phyloP scores from a whole-genome alignment of 176 grass and related monocot genomes.

The Ensete ventricosum region DNA sequence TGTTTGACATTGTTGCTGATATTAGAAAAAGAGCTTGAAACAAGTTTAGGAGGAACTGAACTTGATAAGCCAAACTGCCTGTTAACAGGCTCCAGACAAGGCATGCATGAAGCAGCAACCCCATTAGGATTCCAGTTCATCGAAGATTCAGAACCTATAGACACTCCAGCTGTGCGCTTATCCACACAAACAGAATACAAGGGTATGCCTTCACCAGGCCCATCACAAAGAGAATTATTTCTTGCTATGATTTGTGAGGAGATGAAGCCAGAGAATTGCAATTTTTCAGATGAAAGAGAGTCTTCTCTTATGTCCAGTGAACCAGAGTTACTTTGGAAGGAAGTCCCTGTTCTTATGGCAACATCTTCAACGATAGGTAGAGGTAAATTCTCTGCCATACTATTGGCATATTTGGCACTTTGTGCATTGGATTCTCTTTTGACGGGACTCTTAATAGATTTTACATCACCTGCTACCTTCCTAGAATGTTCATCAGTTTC shows the following conservation, averaged over 20 bases:
- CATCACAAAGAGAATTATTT: conserved; percentile 77
- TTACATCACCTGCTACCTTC: conserved; percentile 20
- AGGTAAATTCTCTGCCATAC: conserved; percentile 20
- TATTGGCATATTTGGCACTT: conserved; percentile 30
- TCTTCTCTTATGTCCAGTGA: conserved; percentile 45
- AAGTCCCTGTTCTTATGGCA: conserved; percentile 32
- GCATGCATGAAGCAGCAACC: conserved; percentile 35
- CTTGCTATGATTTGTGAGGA: conserved; percentile 45
- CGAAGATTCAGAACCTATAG: conserved; percentile 36
- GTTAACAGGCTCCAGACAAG: conserved; percentile 54
- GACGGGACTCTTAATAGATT: conserved; percentile 34
- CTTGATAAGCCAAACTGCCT: conserved; percentile 38
- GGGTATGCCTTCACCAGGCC: conserved; percentile 75
- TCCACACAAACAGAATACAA: conserved; percentile 71
- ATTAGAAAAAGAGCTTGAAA: conserved; percentile 42
- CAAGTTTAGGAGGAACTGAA: conserved; percentile 38
- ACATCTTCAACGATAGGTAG: conserved; percentile 29
- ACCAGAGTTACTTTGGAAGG: conserved; percentile 26
- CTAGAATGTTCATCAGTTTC: conserved; percentile 32
- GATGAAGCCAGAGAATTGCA: conserved; percentile 48
- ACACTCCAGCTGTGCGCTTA: conserved; percentile 41
- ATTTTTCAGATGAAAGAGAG: conserved; percentile 55
- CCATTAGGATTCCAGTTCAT: conserved; percentile 32
- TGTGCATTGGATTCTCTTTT: conserved; percentile 44
- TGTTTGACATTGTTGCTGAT: conserved; percentile 25